A percentile compares a stretch with the other conserved stretches of the same genome.
Conservation (phyloP, 2,329 filamentous ascomycete genomes). For the Epichloe bromicola region DNA sequence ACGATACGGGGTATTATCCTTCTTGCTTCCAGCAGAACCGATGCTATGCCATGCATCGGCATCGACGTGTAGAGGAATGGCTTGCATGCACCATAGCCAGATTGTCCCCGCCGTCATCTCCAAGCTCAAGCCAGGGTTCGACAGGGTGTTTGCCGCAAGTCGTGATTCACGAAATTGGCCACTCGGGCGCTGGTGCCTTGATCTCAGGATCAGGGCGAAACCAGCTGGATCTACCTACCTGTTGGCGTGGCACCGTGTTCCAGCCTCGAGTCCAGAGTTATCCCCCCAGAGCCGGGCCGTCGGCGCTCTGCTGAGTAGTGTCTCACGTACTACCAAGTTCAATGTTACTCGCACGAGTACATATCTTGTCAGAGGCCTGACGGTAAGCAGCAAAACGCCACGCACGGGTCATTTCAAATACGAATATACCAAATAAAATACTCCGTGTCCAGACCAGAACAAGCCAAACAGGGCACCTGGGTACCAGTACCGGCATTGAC, state of each 20-base stretch:
- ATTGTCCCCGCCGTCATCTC: not conserved
- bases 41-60: not conserved
- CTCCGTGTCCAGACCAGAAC: no score
- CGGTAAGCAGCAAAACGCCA: no score
- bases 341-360: no score
- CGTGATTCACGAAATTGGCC: slow-evolving; percentile 2
- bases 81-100: not conserved
- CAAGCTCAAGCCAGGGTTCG: not conserved
- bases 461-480: not conserved
- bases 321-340: no score
- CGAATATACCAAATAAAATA: no score
- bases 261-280: no score
- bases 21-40: not conserved
- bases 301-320: no score
- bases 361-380: no score
- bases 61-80: not conserved
- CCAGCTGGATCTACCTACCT: not conserved
- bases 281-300: no score
- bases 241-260: not conserved
- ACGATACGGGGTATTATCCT: no score
- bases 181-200: slow-evolving; percentile 2
- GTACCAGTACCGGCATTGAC: not conserved
- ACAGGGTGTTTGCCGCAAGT: not conserved
- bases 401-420: no score
- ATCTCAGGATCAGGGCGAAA: not conserved